A percentile compares a stretch with the other conserved stretches of the same genome.
phyloP scores from a whole-genome alignment of 192 early-diverging fungal genomes.

The Physocladia obscura region DNA sequence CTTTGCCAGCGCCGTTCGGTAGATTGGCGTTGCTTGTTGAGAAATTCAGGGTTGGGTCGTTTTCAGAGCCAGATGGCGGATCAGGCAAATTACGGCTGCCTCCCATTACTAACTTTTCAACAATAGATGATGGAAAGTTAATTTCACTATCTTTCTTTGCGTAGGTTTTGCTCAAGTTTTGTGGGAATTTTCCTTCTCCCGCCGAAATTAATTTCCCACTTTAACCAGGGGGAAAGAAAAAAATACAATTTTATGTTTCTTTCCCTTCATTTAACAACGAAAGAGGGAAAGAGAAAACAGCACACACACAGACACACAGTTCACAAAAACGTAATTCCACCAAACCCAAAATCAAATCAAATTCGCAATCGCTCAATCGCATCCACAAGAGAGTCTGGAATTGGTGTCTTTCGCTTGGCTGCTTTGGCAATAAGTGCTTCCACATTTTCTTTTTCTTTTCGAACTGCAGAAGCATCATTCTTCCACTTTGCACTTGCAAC shows the following conservation, averaged over 20 bases:
- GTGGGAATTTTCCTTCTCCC: too few species aligned
- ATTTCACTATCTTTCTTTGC: too few species aligned
- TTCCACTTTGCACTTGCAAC: not conserved
- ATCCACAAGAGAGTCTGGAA: slow-evolving; percentile 6
- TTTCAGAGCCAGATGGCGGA: slow-evolving; percentile 23
- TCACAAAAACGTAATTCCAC: not conserved
- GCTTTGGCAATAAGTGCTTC: slow-evolving; percentile 7
- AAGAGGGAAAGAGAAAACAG: too few species aligned
- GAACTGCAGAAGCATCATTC: not conserved
- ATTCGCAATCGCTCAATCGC: slow-evolving; percentile 8
- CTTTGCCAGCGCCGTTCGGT: slow-evolving; percentile 25
- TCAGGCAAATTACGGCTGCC: slow-evolving; percentile 19
- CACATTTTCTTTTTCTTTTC: slow-evolving; percentile 13
- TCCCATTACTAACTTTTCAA: too few species aligned
- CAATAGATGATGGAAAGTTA: too few species aligned
- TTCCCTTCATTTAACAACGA: too few species aligned
- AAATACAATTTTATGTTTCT: too few species aligned
- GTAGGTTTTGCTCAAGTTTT: too few species aligned
- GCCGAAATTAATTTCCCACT: too few species aligned
- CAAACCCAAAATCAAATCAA: not conserved
- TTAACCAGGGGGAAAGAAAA: too few species aligned
- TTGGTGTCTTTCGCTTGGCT: not conserved
- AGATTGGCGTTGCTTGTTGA: slow-evolving; percentile 1
- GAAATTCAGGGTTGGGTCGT: slow-evolving; percentile 34
- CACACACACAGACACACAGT: too few species aligned